Conservation (phyloP, 371 early-diverging fungal species). For the Mucor mucedo region DNA sequence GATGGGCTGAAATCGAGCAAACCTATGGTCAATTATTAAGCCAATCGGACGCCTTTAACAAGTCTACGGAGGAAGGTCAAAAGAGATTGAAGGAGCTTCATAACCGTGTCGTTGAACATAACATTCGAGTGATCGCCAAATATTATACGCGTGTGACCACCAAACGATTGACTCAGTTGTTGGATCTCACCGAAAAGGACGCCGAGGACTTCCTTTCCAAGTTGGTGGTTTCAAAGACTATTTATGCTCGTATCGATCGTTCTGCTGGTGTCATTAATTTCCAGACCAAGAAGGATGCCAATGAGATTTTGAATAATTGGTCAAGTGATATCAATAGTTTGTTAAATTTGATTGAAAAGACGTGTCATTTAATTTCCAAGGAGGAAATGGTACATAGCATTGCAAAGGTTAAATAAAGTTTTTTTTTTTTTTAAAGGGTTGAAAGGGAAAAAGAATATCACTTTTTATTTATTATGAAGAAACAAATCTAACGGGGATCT, state of each 20-base stretch:
- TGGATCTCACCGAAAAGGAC: conserved; percentile 64
- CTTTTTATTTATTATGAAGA: conserved; percentile 4
- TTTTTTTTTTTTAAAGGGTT: too few relatives aligned
- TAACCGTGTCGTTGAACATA: conserved; percentile 96
- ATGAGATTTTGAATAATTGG: conserved; percentile 92
- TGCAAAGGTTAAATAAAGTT: conserved; percentile 64
- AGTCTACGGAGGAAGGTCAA: conserved; percentile 74
- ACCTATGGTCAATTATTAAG: conserved; percentile 76
- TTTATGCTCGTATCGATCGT: conserved; percentile 95
- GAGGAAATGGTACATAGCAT: conserved; percentile 90
- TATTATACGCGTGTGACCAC: conserved; percentile 92
- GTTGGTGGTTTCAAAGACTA: conserved; percentile 91
- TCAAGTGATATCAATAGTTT: conserved; percentile 85
- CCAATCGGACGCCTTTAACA: conserved; percentile 74
- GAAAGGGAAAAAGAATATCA: too few relatives aligned
- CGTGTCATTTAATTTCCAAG: conserved; percentile 95
- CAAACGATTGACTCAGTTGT: conserved; percentile 57
- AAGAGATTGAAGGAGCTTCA: conserved; percentile 87
- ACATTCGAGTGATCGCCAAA: conserved; percentile 94
- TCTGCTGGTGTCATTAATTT: conserved; percentile 91
- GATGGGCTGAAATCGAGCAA: conserved; percentile 92
- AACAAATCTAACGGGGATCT: conserved; percentile 21
- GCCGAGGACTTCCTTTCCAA: conserved; percentile 91
- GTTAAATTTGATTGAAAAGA: conserved; percentile 91
- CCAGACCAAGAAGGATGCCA: conserved; percentile 82